phyloP scores from a whole-genome alignment of 257 asterid species.

The Penstemon barbatus region DNA sequence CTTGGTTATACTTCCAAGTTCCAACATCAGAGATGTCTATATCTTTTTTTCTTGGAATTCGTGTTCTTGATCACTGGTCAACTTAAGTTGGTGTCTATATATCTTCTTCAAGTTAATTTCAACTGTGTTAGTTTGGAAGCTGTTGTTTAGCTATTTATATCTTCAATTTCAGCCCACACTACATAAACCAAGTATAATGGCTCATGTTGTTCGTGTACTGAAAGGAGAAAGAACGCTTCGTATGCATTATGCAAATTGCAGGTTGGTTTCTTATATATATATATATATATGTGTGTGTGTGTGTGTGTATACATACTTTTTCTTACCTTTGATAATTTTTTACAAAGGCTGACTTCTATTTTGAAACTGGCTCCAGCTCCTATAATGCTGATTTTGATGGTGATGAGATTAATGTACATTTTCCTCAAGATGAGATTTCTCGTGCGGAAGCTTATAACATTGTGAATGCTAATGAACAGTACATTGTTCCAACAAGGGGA shows the following conservation, averaged over 20 bases:
- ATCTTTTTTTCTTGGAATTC: not conserved
- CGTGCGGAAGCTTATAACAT: conserved; percentile 99
- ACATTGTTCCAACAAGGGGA: conserved; percentile 96
- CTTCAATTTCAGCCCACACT: conserved; percentile 83
- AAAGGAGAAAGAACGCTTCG: conserved; percentile 97
- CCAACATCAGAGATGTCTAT: too few relatives aligned
- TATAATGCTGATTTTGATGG: conserved; percentile 99
- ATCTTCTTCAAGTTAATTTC: conserved; percentile 23
- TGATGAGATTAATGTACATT: conserved; percentile 98
- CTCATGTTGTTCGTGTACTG: conserved; percentile 92
- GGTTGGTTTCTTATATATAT: conserved; percentile 46
- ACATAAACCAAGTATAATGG: conserved; percentile 99
- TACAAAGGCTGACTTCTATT: conserved; percentile 33
- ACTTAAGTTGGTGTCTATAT: not conserved
- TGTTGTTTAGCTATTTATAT: conserved; percentile 26
- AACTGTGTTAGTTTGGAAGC: conserved; percentile 1
- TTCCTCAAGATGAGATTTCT: conserved; percentile 99
- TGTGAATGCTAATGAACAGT: conserved; percentile 96
- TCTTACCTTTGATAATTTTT: conserved; percentile 22
- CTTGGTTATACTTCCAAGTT: not conserved
- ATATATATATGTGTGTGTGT: conserved; percentile 3
- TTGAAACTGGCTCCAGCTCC: conserved; percentile 56
- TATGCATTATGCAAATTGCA: conserved; percentile 99
- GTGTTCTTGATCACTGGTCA: conserved; percentile 4
- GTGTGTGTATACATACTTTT: not conserved